A percentile compares a stretch with the other conserved stretches of the same genome.
Conservation (phyloP, 768 basidiomycete species). For the Leccinum variicolor region DNA sequence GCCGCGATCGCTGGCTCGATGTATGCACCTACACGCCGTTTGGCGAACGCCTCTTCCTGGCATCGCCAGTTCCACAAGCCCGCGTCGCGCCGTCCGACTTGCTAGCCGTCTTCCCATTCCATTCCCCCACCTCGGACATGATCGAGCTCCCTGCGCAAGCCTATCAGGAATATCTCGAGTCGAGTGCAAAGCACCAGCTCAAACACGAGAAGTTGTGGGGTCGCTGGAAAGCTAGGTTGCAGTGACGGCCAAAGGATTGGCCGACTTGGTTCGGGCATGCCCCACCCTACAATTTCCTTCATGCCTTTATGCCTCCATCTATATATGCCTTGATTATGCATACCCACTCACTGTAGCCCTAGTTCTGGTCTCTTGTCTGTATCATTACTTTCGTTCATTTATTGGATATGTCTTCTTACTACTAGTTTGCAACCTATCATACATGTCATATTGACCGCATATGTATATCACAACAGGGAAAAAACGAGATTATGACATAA, state of each 20-base stretch:
- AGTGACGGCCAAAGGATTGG: constrained; percentile 1
- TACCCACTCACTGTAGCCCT: constrained; percentile 21
- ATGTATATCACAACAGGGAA: background rate
- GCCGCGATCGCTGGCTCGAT: constrained; percentile 58
- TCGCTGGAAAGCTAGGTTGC: constrained; percentile 37
- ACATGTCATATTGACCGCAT: background rate
- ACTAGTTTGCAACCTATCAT: background rate
- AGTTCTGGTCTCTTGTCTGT: constrained; percentile 13
- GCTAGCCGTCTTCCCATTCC: constrained; percentile 49
- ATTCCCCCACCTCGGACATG: constrained; percentile 44
- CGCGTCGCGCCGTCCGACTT: constrained; percentile 61
- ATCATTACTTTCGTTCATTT: constrained; percentile 16
- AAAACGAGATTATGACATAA: constrained; percentile 9
- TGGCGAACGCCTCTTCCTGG: constrained; percentile 63
- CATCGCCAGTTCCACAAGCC: constrained; percentile 53
- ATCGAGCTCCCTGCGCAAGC: constrained; percentile 62
- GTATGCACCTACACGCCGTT: constrained; percentile 65
- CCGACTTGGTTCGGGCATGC: background rate
- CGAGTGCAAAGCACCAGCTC: constrained; percentile 50
- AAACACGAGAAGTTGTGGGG: constrained; percentile 60
- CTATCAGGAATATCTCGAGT: constrained; percentile 54
- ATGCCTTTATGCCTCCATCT: constrained; percentile 1
- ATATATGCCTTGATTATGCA: constrained; percentile 3
- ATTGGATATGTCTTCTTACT: constrained; percentile 11
- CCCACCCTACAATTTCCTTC: background rate